A percentile compares a stretch with the other conserved stretches of the same genome.
phyloP scores from a whole-genome alignment of 257 asterid species.

The Nicotiana benthamiana region DNA sequence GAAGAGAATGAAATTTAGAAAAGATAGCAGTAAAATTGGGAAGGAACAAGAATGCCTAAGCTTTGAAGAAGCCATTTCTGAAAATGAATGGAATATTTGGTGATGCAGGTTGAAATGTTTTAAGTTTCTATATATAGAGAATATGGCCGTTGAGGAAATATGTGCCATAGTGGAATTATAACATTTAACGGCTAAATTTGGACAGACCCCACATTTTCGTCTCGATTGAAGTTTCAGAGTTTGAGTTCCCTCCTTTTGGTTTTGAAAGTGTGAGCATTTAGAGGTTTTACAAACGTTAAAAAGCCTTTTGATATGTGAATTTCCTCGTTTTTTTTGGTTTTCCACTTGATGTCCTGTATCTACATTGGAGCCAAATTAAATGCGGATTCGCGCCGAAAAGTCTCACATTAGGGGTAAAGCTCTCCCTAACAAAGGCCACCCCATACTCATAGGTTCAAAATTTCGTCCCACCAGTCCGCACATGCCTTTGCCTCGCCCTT shows the following conservation, averaged over 20 bases:
- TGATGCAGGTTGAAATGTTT: not conserved
- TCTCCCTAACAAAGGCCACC: too few species aligned
- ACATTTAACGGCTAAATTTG: constrained; percentile 15
- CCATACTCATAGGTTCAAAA: too few species aligned
- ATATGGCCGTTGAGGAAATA: constrained; percentile 17
- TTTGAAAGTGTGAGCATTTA: not conserved
- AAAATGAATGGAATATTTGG: not conserved
- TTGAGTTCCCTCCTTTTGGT: constrained; percentile 8
- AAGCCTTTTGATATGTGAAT: not conserved
- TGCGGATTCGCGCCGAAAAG: too few species aligned
- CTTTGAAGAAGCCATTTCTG: constrained; percentile 45
- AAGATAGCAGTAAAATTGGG: constrained; percentile 44
- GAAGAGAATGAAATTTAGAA: constrained; percentile 62
- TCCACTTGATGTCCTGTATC: too few species aligned
- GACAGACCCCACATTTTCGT: not conserved
- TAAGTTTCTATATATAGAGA: constrained; percentile 4
- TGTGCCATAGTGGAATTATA: not conserved
- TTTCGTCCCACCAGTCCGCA: too few species aligned
- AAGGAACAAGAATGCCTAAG: constrained; percentile 50
- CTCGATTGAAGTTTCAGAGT: not conserved
- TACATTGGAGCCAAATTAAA: too few species aligned
- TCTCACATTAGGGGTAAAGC: too few species aligned
- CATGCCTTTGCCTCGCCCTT: too few species aligned
- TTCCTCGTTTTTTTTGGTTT: not conserved
- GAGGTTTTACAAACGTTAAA: not conserved